Percentiles rank a stretch among this genome's conserved stretches.
Evolutionary conservation across 2,329 filamentous ascomycete species (phyloP).

Genomic region (Venturia aucupariae): DNA sequence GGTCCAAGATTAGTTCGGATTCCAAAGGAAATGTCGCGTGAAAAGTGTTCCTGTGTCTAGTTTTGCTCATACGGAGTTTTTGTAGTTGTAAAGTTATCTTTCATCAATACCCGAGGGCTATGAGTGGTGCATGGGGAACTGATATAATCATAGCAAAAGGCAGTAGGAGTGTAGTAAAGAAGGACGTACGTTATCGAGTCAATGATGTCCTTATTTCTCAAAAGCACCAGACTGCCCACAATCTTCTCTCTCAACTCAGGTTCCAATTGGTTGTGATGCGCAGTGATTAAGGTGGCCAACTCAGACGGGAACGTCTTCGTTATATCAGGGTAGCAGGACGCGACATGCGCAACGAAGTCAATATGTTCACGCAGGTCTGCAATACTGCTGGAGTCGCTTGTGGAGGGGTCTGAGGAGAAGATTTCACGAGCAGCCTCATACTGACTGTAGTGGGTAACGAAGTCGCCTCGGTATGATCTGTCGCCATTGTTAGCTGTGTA

Average conservation of each 20-base stretch:
- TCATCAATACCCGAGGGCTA: constrained; percentile 6
- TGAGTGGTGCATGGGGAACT: constrained; percentile 9
- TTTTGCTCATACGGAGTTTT: constrained; percentile 11
- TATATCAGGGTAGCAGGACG: constrained; percentile 82
- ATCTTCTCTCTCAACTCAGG: constrained; percentile 87
- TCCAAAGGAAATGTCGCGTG: neutral
- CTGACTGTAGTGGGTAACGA: constrained; percentile 77
- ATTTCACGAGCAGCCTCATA: constrained; percentile 88
- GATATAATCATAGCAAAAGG: constrained; percentile 9
- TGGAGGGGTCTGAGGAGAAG: constrained; percentile 74
- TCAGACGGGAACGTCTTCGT: constrained; percentile 70
- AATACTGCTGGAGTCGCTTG: constrained; percentile 66
- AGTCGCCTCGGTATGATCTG: constrained; percentile 84
- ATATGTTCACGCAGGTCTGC: constrained; percentile 84
- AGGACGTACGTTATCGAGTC: constrained; percentile 48
- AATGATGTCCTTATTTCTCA: constrained; percentile 86
- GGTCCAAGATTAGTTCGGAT: neutral
- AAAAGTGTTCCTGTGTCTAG: neutral
- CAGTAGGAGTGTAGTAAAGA: neutral
- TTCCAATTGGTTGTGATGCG: constrained; percentile 76
- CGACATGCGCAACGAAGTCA: constrained; percentile 86
- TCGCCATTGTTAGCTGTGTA: neutral
- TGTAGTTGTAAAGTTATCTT: constrained; percentile 7
- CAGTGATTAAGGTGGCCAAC: constrained; percentile 67
- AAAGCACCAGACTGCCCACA: constrained; percentile 76